These are phyloP conservation scores for Phytophthora europaea DNA, from an alignment of 352 stramenopile species.

Conservation along the genomic window DNA sequence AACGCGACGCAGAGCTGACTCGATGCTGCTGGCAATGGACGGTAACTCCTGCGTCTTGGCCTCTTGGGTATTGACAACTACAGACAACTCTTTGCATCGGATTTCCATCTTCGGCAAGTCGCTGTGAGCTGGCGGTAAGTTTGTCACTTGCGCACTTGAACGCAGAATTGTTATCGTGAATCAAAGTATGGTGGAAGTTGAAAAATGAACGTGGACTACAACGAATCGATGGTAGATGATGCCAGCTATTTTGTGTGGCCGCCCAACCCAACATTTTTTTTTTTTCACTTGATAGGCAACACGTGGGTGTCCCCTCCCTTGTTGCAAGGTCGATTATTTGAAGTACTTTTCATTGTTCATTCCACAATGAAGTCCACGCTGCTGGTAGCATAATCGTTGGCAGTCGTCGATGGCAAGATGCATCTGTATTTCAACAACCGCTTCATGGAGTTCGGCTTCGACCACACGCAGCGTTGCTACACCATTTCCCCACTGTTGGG, in stretches of 20 bases:
- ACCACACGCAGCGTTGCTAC: slow-evolving; percentile 19
- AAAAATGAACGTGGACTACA: background rate
- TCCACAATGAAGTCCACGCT: background rate
- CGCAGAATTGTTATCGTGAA: background rate
- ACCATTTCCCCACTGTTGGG: slow-evolving; percentile 19
- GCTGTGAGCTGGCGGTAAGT: background rate
- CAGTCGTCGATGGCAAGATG: background rate
- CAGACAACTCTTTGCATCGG: slow-evolving; percentile 38
- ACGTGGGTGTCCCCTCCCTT: background rate
- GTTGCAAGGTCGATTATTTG: background rate
- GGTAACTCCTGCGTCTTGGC: slow-evolving; percentile 21
- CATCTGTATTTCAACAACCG: slow-evolving; percentile 11
- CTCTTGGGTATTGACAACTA: slow-evolving; percentile 24
- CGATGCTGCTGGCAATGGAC: slow-evolving; percentile 38
- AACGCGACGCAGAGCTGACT: slow-evolving; percentile 4
- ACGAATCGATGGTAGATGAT: background rate
- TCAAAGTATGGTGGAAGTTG: background rate
- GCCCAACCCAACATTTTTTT: no score
- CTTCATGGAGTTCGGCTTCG: slow-evolving; percentile 10
- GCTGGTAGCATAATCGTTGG: background rate
- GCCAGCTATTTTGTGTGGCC: background rate
- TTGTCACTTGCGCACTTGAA: background rate
- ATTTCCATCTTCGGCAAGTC: slow-evolving; percentile 38
- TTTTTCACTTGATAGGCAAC: background rate
- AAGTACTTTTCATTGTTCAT: background rate